These are phyloP conservation scores for Polygonum maritimum DNA, from an alignment of 148 eudicot genomes.

Conservation along the genomic window DNA sequence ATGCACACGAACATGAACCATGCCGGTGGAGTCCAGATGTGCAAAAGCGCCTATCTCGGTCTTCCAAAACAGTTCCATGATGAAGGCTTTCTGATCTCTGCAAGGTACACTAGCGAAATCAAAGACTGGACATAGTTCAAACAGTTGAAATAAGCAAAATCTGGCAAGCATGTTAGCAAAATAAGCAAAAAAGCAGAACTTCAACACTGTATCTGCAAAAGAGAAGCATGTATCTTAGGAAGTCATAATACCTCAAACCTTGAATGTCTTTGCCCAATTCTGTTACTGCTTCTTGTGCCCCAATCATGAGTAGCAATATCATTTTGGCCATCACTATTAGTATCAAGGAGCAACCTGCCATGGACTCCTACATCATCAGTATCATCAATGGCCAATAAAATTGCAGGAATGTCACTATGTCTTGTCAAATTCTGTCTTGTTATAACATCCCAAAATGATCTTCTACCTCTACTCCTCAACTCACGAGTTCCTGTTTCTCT, in stretches of 20 bases:
- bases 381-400: slow-evolving; percentile 17
- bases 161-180: not conserved
- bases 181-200: not conserved
- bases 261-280: slow-evolving; percentile 22
- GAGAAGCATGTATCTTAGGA: not conserved
- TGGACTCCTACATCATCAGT: slow-evolving; percentile 22
- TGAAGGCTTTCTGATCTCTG: not conserved
- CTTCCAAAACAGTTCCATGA: not conserved
- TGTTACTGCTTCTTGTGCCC: slow-evolving; percentile 18
- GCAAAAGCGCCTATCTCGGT: not conserved
- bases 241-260: not conserved
- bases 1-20: not conserved
- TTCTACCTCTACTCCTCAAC: slow-evolving; percentile 21
- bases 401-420: slow-evolving; percentile 19
- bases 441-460: slow-evolving; percentile 28
- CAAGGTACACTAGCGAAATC: not conserved
- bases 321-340: slow-evolving; percentile 25
- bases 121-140: not conserved
- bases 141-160: not conserved
- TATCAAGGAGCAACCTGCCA: slow-evolving; percentile 39
- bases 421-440: slow-evolving; percentile 25
- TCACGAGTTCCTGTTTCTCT: slow-evolving; percentile 20
- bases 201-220: not conserved
- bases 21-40: slow-evolving; percentile 4
- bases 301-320: slow-evolving; percentile 19